phyloP scores from a whole-genome alignment of 148 eudicot genomes.

The Vaccinium macrocarpon region DNA sequence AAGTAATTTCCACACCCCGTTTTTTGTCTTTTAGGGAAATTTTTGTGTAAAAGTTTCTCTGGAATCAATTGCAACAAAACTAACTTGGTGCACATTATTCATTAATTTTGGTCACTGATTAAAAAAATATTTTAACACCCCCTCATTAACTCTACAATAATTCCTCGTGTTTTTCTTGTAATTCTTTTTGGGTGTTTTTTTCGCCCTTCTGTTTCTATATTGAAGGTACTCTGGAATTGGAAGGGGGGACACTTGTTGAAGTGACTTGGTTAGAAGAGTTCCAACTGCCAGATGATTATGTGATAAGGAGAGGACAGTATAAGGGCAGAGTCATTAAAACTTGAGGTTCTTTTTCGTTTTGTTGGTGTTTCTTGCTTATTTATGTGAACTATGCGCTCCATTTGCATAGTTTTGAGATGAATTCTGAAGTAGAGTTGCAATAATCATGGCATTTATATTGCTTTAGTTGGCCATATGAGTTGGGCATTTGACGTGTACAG shows the following conservation, averaged over 20 bases:
- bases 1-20: too few species aligned
- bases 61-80: neutral
- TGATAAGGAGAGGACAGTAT: constrained; percentile 43
- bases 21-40: too few species aligned
- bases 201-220: neutral
- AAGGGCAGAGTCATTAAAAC: constrained; percentile 41
- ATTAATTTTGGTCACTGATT: neutral
- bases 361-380: constrained; percentile 1
- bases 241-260: constrained; percentile 31
- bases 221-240: constrained; percentile 39
- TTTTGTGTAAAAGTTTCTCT: too few species aligned
- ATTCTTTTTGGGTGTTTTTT: neutral
- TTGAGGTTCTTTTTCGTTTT: constrained; percentile 10
- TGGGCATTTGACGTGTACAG: constrained; percentile 26
- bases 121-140: neutral
- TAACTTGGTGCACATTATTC: neutral
- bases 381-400: neutral
- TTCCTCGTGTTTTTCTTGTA: neutral
- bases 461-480: constrained; percentile 7
- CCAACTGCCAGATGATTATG: constrained; percentile 49
- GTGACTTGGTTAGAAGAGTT: constrained; percentile 50
- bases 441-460: constrained; percentile 4
- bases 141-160: neutral
- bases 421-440: constrained; percentile 3
- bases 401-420: constrained; percentile 3